Evolutionary conservation across 768 basidiomycete species (phyloP), one percentile per base, ranked within the genome.

Genomic region (Mrakia frigida): DNA sequence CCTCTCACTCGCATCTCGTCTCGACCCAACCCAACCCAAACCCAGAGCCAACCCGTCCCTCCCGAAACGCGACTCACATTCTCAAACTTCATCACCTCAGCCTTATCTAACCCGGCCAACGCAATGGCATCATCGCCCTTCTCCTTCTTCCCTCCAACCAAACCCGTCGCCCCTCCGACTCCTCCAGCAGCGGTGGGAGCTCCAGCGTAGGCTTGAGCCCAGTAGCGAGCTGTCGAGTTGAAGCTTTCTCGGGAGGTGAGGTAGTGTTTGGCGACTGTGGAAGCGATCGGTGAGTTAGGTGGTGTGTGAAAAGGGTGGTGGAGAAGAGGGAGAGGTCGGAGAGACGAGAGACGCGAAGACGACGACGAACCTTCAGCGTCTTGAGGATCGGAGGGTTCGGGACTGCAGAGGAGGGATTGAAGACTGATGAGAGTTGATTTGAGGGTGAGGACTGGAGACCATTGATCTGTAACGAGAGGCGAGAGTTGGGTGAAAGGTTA

Each of bases 371-470:
- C 84, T 84, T 98, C 94, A 0, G 95, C 96, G 81, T 98, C 96
- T 84, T 98, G 95, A 0, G 95, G 96, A 82, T 98, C 96, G 79
- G 91, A 92, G 11, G 96, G 95, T 82, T 97, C 94, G 0, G 96
- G 96, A 13, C 90, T 91, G 83, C 94, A 96, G 25, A 98, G 86
- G 33, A 98, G 87, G 53, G 92, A 93, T 83, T 98, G 96, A 21
- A 98, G 87, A 2, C 93, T 95, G 82, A 98, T 95, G 81, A 98
- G 85, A 1, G 96, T 98, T 60, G 93, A 94, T 83, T 97, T 98
- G 82, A 98, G 90, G 2, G 95, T 97, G 76, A 97, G 88, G 43
- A 98, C 94, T 63, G 94, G 93, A 10, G 90, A 92, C 93, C 93
- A 95, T n/a, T 92, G 92, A 80, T 75, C 71, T 77, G 46, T 6